Percentiles rank a stretch among this genome's conserved stretches.
Conservation (phyloP, 2,329 filamentous ascomycete species). For the Ambrosiella xylebori region DNA sequence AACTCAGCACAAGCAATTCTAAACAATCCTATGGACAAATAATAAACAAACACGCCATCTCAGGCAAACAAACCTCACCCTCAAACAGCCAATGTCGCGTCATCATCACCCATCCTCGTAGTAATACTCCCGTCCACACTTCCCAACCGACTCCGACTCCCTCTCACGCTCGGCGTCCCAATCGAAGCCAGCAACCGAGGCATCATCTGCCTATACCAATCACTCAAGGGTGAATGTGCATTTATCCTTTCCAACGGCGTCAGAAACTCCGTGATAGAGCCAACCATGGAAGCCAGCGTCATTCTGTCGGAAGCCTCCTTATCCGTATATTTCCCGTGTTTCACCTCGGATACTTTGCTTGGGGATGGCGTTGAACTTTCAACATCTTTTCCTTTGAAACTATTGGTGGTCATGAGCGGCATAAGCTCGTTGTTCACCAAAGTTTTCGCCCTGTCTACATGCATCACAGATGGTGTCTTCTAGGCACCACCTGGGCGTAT, state of each 20-base stretch:
- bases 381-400: not conserved
- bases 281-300: no score
- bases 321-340: no score
- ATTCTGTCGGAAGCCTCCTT: no score
- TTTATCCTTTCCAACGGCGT: no score
- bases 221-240: no score
- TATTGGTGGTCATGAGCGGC: not conserved
- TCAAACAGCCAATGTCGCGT: not conserved
- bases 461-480: slow-evolving; percentile 14
- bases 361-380: no score
- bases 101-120: not conserved
- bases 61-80: not conserved
- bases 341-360: no score
- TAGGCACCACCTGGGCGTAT: slow-evolving; percentile 28
- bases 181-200: no score
- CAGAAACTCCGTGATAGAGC: no score
- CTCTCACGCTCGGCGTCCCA: no score
- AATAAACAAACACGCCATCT: not conserved
- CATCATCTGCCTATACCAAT: no score
- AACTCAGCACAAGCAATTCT: not conserved
- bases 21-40: not conserved
- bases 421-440: not conserved
- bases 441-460: not conserved
- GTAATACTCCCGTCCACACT: not conserved
- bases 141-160: not conserved